phyloP scores from a whole-genome alignment of 106 monocot species.

The Platanthera zijinensis region DNA sequence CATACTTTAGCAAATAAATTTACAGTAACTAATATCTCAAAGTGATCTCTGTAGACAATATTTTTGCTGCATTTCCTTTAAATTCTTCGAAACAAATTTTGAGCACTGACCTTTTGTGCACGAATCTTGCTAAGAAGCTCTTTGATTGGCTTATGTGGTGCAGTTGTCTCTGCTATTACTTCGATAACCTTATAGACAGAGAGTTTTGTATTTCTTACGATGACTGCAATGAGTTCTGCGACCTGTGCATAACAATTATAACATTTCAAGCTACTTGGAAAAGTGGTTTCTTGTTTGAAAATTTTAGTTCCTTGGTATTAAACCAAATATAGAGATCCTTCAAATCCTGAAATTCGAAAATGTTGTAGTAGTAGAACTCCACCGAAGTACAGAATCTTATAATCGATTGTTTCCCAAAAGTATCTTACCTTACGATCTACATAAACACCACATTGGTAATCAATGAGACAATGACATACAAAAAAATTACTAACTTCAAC shows the following conservation, averaged over 20 bases:
- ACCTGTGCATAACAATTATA: conserved; percentile 32
- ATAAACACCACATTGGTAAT: too few species aligned
- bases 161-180: conserved; percentile 86
- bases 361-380: too few species aligned
- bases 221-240: conserved; percentile 84
- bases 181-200: conserved; percentile 85
- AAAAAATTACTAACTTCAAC: too few species aligned
- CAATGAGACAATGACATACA: too few species aligned
- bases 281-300: not conserved
- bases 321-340: not conserved
- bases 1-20: not conserved
- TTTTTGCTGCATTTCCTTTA: too few species aligned
- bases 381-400: too few species aligned
- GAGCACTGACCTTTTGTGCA: conserved; percentile 38
- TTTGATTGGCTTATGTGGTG: conserved; percentile 61
- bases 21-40: not conserved
- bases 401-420: too few species aligned
- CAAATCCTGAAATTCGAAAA: not conserved
- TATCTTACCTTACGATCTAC: too few species aligned
- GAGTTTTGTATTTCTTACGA: conserved; percentile 67
- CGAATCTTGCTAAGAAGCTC: conserved; percentile 70
- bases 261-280: not conserved
- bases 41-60: not conserved
- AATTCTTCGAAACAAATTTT: not conserved
- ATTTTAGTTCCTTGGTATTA: not conserved